These are phyloP conservation scores for Apiotrichum siamense DNA, from an alignment of 1,284 basidiomycete species.

Conservation along the genomic window DNA sequence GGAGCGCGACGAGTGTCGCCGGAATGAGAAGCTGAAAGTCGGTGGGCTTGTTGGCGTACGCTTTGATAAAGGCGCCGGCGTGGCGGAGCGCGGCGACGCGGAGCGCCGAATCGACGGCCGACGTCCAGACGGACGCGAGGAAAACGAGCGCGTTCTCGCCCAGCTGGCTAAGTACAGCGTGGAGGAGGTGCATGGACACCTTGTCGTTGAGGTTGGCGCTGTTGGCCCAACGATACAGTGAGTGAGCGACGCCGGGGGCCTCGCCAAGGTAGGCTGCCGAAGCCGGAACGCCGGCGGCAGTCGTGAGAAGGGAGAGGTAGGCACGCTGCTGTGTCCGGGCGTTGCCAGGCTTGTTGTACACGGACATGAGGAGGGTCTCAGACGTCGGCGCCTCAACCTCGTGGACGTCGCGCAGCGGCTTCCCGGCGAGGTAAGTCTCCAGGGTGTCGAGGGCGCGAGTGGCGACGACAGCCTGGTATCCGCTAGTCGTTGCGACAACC, in stretches of 20 bases:
- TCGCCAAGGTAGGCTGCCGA: conserved; percentile 4
- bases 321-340: conserved; percentile 31
- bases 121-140: conserved; percentile 64
- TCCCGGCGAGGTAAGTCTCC: conserved; percentile 10
- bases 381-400: conserved; percentile 19
- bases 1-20: conserved; percentile 62
- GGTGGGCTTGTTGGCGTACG: conserved; percentile 41
- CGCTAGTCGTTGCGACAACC: conserved; percentile 12
- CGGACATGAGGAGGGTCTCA: conserved; percentile 16
- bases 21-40: conserved; percentile 87
- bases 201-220: conserved; percentile 46
- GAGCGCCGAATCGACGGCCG: conserved; percentile 27
- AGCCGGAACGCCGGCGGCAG: conserved; percentile 23
- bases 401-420: conserved; percentile 17
- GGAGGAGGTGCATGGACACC: conserved; percentile 58
- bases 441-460: conserved; percentile 44
- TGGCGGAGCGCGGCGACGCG: conserved; percentile 73
- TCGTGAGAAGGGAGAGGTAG: conserved; percentile 29
- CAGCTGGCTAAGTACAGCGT: conserved; percentile 61
- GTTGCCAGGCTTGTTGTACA: conserved; percentile 32
- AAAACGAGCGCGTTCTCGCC: conserved; percentile 71
- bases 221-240: conserved; percentile 61
- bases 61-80: conserved; percentile 57
- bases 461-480: conserved; percentile 45
- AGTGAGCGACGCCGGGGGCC: conserved; percentile 17